Conservation (phyloP, 108 stramenopile genomes). For the Stephanodiscus minutulus region DNA sequence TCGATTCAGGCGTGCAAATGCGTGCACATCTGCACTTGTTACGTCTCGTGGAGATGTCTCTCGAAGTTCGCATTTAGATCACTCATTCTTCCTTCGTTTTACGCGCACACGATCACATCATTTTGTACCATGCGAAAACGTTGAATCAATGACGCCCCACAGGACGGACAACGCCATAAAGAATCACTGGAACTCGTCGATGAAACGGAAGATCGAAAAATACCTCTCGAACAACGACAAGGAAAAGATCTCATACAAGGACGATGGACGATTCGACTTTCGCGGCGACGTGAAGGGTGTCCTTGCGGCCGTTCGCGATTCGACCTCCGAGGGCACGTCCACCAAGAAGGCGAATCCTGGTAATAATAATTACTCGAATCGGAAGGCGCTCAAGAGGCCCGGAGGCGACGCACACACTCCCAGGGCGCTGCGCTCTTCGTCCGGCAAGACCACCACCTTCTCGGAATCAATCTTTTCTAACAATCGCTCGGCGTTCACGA, state of each 20-base stretch:
- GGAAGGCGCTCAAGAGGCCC: not conserved
- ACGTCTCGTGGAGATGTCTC: not conserved
- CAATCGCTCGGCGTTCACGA: slow-evolving; percentile 8
- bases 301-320: slow-evolving; percentile 72
- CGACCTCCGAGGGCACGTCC: slow-evolving; percentile 11
- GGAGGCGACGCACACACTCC: slow-evolving; percentile 10
- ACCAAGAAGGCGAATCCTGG: slow-evolving; percentile 8
- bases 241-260: slow-evolving; percentile 44
- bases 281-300: slow-evolving; percentile 84
- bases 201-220: slow-evolving; percentile 89
- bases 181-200: slow-evolving; percentile 96
- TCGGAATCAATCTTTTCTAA: slow-evolving; percentile 21
- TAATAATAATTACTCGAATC: not conserved
- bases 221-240: slow-evolving; percentile 63
- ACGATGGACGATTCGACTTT: slow-evolving; percentile 88
- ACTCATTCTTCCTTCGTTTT: slow-evolving; percentile 1
- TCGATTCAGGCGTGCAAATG: not conserved
- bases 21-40: not conserved
- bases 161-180: slow-evolving; percentile 98
- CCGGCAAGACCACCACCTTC: slow-evolving; percentile 16
- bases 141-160: not conserved
- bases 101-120: not conserved
- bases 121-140: slow-evolving; percentile 23
- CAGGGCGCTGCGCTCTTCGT: not conserved
- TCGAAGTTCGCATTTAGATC: not conserved